These are phyloP conservation scores for Epithemia pelagica DNA, from an alignment of 108 stramenopile genomes.

Conservation along the genomic window DNA sequence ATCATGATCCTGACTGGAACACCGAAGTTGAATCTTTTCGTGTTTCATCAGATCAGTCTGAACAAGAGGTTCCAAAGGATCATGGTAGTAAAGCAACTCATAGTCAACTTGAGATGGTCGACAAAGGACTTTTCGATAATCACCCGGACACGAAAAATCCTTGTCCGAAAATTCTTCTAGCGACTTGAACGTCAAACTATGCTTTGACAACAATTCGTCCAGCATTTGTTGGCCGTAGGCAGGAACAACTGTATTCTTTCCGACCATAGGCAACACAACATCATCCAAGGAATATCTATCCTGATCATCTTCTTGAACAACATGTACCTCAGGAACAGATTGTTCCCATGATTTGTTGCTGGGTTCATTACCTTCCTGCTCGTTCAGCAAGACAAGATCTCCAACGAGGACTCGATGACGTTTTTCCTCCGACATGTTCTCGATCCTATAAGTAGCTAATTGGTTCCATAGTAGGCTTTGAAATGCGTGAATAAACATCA, in stretches of 20 bases:
- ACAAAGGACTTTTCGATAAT: constrained; percentile 78
- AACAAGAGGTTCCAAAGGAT: constrained; percentile 69
- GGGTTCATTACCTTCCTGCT: constrained; percentile 37
- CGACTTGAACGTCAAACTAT: constrained; percentile 31
- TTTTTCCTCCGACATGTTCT: constrained; percentile 24
- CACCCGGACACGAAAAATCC: constrained; percentile 42
- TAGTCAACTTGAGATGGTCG: constrained; percentile 60
- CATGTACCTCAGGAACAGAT: constrained; percentile 21
- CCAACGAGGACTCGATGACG: constrained; percentile 42
- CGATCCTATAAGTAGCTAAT: constrained; percentile 42
- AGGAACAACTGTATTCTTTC: constrained; percentile 61
- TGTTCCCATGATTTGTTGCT: constrained; percentile 5
- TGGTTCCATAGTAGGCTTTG: constrained; percentile 63
- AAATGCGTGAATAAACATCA: constrained; percentile 85
- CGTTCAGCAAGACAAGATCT: constrained; percentile 59
- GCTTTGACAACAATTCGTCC: constrained; percentile 43
- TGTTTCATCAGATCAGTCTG: constrained; percentile 82
- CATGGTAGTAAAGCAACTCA: constrained; percentile 53
- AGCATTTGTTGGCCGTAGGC: constrained; percentile 38
- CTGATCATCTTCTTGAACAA: constrained; percentile 53
- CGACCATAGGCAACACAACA: constrained; percentile 80
- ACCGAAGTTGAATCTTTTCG: constrained; percentile 13
- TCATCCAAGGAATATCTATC: constrained; percentile 60
- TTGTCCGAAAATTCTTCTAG: constrained; percentile 44
- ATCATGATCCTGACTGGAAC: constrained; percentile 7